phyloP scores from a whole-genome alignment of 2,329 filamentous ascomycete species.

The Phaeomoniella chlamydospora region DNA sequence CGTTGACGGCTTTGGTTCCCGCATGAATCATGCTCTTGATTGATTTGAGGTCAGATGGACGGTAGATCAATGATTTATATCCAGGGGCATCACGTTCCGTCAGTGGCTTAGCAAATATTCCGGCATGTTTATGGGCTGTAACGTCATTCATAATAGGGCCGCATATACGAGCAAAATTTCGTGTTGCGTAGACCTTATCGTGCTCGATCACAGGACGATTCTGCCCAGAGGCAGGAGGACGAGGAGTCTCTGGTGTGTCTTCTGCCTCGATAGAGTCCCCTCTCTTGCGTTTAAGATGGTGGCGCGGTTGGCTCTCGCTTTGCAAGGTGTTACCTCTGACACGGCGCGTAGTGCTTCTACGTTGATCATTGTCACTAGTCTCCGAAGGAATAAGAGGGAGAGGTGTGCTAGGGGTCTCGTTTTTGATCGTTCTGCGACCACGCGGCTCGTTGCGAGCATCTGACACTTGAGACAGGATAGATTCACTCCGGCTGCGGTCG shows the following conservation, averaged over 20 bases:
- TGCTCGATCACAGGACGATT: slow-evolving; percentile 16
- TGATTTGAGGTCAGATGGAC: slow-evolving; percentile 63
- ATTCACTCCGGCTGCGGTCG: slow-evolving; percentile 9
- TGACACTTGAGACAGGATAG: slow-evolving; percentile 9
- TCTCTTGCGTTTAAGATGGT: slow-evolving; percentile 1
- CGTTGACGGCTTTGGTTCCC: slow-evolving; percentile 26
- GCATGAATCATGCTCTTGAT: slow-evolving; percentile 56
- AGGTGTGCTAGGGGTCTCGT: slow-evolving; percentile 18
- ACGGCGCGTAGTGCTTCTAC: slow-evolving; percentile 14
- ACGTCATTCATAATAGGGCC: slow-evolving; percentile 63
- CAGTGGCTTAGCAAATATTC: slow-evolving; percentile 63
- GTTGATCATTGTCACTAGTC: slow-evolving; percentile 18
- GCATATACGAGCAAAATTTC: slow-evolving; percentile 49
- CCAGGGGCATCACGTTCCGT: slow-evolving; percentile 63
- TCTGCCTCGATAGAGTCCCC: not conserved
- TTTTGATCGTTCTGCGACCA: slow-evolving; percentile 9
- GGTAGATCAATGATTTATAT: slow-evolving; percentile 58
- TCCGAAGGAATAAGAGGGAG: slow-evolving; percentile 9
- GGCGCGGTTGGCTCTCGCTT: slow-evolving; percentile 4
- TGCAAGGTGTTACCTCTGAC: slow-evolving; percentile 9
- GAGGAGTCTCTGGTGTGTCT: slow-evolving; percentile 2
- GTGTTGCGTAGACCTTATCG: slow-evolving; percentile 23
- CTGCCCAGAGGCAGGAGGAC: slow-evolving; percentile 8
- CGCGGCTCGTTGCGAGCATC: slow-evolving; percentile 8
- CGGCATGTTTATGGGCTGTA: slow-evolving; percentile 60